Evolutionary conservation across 345 rosid genomes (phyloP), one percentile per base, ranked within the genome.

Genomic region (Trapa bicornis): DNA sequence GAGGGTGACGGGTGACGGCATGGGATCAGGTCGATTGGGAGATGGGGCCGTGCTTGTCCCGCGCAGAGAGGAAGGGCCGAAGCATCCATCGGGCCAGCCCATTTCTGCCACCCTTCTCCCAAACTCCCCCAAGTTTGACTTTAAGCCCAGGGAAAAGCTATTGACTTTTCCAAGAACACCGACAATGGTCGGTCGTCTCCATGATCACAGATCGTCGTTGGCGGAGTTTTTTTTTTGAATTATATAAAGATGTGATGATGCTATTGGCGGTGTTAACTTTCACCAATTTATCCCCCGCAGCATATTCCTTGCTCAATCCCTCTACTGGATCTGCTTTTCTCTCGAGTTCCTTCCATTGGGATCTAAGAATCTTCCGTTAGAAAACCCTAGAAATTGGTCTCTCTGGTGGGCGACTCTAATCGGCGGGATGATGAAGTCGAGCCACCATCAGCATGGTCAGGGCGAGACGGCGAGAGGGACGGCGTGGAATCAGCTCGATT

Each of bases 11-110:
- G 11, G 37, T n/a, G 52, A 35, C 35, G 54, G 37, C 22, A 43
- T 6, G 56, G 47, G 37, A 41, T 1, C 70, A 58, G 61, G 39
- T 45, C 52, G 68, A 67, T 47, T 66, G 81, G 78, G 89, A 82
- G 70, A 71, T 73, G 76, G 74, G 83, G 75, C 83, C 86, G 5
- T 79, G 84, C 81, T 77, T 0, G 85, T 83, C 47, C 92, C 83
- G 74, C 79, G 74, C 63, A 76, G 89, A 75, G 85, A 83, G 75
- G 76, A 72, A 22, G 70, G 69, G 37, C 73, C 29, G 77, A 76
- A 37, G 75, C 29, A 22, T 22, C 29, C 29, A 22, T 22, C 29
- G 29, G 29, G 29, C 29, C 29, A 22, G 29, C 29, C 29, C 29
- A 22, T 22, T 22, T 22, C 29, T 22, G 29, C 29, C 29, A 22